Evolutionary conservation across 2,329 filamentous ascomycete genomes (phyloP).

Genomic region (Cladosporium sp.): DNA sequence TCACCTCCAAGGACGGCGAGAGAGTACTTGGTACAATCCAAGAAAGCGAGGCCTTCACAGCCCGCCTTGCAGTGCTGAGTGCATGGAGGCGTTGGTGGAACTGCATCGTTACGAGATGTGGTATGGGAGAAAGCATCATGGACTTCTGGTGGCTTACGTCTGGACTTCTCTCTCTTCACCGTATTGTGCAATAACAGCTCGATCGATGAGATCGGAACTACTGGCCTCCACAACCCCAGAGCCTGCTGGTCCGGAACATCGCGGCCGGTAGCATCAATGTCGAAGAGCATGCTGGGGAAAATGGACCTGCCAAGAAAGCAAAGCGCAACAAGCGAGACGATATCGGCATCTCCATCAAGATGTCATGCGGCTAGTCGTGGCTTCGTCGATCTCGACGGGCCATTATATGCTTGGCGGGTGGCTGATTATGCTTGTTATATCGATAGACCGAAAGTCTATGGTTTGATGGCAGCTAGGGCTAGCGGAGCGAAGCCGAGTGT

Average conservation of each 20-base stretch:
- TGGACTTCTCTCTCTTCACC: neutral
- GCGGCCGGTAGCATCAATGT: neutral
- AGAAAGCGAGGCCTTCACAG: neutral
- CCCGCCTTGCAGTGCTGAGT: neutral
- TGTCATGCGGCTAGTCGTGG: neutral
- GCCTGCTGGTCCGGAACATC: neutral
- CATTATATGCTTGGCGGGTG: neutral
- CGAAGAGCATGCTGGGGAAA: neutral
- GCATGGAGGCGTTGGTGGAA: conserved; percentile 4
- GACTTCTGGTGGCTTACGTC: neutral
- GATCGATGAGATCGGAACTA: neutral
- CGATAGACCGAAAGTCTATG: neutral
- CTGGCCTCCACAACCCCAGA: neutral
- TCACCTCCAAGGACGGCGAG: neutral
- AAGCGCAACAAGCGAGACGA: neutral
- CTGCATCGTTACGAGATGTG: neutral
- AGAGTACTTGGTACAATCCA: neutral
- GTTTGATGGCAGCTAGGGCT: neutral
- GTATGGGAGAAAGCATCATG: neutral
- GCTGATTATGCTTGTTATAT: neutral
- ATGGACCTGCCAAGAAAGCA: neutral
- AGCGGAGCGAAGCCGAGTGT: neutral
- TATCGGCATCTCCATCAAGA: neutral
- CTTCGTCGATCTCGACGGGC: neutral
- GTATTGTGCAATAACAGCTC: neutral